These are phyloP conservation scores for Medicago arabica DNA, from an alignment of 306 rosid species.

Conservation along the genomic window DNA sequence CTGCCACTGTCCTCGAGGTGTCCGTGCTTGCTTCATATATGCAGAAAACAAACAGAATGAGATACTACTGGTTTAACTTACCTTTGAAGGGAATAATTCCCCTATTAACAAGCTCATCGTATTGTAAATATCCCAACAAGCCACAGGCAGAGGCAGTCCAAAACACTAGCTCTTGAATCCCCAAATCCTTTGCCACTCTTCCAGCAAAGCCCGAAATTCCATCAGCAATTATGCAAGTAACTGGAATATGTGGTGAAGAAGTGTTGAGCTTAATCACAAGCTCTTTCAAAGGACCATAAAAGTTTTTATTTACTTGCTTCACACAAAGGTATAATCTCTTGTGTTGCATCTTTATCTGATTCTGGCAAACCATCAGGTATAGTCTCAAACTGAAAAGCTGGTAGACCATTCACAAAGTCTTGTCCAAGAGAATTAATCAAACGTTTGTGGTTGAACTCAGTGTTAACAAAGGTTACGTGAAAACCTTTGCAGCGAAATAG, in stretches of 20 bases:
- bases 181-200: slow-evolving; percentile 11
- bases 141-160: slow-evolving; percentile 31
- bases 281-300: slow-evolving; percentile 29
- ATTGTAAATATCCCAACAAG: slow-evolving; percentile 11
- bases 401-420: slow-evolving; percentile 9
- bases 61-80: too few relatives aligned
- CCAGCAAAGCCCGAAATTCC: slow-evolving; percentile 19
- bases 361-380: slow-evolving; percentile 35
- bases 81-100: slow-evolving; percentile 29
- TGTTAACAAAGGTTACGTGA: slow-evolving; percentile 39
- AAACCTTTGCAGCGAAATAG: slow-evolving; percentile 32
- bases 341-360: slow-evolving; percentile 17
- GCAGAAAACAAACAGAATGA: too few relatives aligned
- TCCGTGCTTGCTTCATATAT: too few relatives aligned
- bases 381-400: slow-evolving; percentile 29
- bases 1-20: too few relatives aligned
- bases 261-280: slow-evolving; percentile 4
- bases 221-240: slow-evolving; percentile 25
- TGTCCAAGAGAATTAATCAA: slow-evolving; percentile 15
- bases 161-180: not conserved
- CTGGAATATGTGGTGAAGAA: not conserved
- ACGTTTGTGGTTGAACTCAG: slow-evolving; percentile 36
- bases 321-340: not conserved
- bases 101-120: not conserved
- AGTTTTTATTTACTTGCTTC: slow-evolving; percentile 7